A percentile compares a stretch with the other conserved stretches of the same genome.
Conservation (phyloP, 2,329 filamentous ascomycete genomes). For the Xylariomycetidae sp. region DNA sequence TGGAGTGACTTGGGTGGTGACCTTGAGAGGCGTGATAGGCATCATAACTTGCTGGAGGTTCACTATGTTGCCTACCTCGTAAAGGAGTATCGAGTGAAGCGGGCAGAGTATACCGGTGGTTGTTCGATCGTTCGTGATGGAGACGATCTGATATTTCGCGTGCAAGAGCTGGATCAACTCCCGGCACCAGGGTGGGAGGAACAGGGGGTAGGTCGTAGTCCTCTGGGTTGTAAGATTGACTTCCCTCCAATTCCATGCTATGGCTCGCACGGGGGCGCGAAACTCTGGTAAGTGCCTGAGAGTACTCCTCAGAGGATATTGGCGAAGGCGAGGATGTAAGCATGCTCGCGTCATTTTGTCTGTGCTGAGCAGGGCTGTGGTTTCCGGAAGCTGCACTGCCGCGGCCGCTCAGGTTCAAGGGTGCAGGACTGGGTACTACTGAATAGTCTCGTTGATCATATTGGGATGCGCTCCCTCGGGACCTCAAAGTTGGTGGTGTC, state of each 20-base stretch:
- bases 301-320: conserved; percentile 29
- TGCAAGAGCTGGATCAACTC: conserved; percentile 51
- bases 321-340: conserved; percentile 28
- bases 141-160: conserved; percentile 56
- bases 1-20: conserved; percentile 14
- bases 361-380: conserved; percentile 22
- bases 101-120: conserved; percentile 40
- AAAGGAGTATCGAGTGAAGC: conserved; percentile 32
- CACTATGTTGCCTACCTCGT: conserved; percentile 35
- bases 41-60: conserved; percentile 23
- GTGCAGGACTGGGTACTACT: conserved; percentile 36
- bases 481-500: conserved; percentile 25
- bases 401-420: conserved; percentile 38
- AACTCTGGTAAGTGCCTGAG: conserved; percentile 22
- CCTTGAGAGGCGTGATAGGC: conserved; percentile 18
- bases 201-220: conserved; percentile 42
- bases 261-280: conserved; percentile 19
- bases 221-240: conserved; percentile 23
- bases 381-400: conserved; percentile 28
- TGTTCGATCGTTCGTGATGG: conserved; percentile 48
- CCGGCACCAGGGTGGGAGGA: conserved; percentile 57
- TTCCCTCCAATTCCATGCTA: conserved; percentile 33
- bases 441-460: conserved; percentile 38
- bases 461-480: conserved; percentile 17
- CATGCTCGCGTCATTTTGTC: conserved; percentile 24